phyloP scores from a whole-genome alignment of 495 filamentous ascomycete species.

The Penicillium atrosanguineum region DNA sequence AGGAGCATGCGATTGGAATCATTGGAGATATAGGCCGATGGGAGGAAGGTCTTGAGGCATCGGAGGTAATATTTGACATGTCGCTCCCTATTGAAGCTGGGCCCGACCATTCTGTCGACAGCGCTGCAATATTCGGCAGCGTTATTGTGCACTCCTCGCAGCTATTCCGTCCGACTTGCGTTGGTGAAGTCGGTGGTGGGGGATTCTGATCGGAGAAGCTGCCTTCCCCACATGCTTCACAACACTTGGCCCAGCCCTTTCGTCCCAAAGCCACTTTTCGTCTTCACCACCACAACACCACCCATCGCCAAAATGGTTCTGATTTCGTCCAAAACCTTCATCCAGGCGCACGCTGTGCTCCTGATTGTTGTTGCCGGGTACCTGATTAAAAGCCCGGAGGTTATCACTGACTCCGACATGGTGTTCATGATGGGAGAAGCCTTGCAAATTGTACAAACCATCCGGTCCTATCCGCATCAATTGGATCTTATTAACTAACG shows the following conservation, averaged over 20 bases:
- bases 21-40: conserved; percentile 74
- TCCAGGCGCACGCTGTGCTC: conserved; percentile 76
- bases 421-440: conserved; percentile 82
- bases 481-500: conserved; percentile 32
- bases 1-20: conserved; percentile 89
- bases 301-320: conserved; percentile 61
- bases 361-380: conserved; percentile 79
- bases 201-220: conserved; percentile 16
- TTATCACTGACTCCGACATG: conserved; percentile 73
- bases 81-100: conserved; percentile 61
- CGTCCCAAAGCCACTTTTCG: conserved; percentile 5
- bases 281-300: background rate
- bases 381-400: conserved; percentile 67
- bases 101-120: conserved; percentile 28
- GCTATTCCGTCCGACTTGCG: background rate
- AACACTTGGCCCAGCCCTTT: conserved; percentile 15
- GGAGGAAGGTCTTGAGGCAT: conserved; percentile 79
- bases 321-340: conserved; percentile 70
- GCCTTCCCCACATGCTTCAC: conserved; percentile 21
- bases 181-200: conserved; percentile 8
- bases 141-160: background rate
- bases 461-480: background rate
- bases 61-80: conserved; percentile 93
- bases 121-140: background rate
- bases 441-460: conserved; percentile 63